phyloP scores from a whole-genome alignment of 345 rosid genomes.

The Combretum micranthum region DNA sequence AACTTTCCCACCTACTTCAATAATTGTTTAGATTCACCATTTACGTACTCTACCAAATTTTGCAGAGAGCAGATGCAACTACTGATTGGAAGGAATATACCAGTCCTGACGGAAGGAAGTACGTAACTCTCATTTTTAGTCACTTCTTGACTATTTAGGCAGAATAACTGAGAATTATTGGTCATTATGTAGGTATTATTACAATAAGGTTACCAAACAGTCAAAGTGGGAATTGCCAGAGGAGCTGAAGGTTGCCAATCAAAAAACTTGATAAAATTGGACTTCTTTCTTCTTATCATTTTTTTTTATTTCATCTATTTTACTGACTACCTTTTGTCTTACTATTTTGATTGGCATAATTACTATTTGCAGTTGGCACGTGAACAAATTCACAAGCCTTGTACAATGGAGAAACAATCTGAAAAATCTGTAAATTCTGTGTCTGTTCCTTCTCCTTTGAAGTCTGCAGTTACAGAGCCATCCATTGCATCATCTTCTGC shows the following conservation, averaged over 20 bases:
- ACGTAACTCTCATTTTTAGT: slow-evolving; percentile 20
- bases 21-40: slow-evolving; percentile 3
- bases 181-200: slow-evolving; percentile 56
- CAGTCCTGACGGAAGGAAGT: slow-evolving; percentile 94
- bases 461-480: slow-evolving; percentile 23
- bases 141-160: not conserved
- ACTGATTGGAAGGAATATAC: slow-evolving; percentile 94
- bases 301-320: slow-evolving; percentile 7
- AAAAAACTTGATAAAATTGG: slow-evolving; percentile 5
- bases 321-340: not conserved
- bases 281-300: slow-evolving; percentile 5
- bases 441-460: slow-evolving; percentile 19
- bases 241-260: slow-evolving; percentile 68
- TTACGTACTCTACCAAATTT: slow-evolving; percentile 13
- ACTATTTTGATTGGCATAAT: slow-evolving; percentile 2
- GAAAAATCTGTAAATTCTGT: slow-evolving; percentile 23
- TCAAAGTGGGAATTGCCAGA: slow-evolving; percentile 92
- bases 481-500: slow-evolving; percentile 24
- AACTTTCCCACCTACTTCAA: not conserved
- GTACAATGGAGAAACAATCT: slow-evolving; percentile 24
- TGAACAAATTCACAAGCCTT: slow-evolving; percentile 45
- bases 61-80: slow-evolving; percentile 88
- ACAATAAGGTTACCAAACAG: slow-evolving; percentile 76
- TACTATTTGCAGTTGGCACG: slow-evolving; percentile 66
- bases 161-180: slow-evolving; percentile 6